phyloP scores from a whole-genome alignment of 805 yeast genomes.

The Jamesozyma hellenica region DNA sequence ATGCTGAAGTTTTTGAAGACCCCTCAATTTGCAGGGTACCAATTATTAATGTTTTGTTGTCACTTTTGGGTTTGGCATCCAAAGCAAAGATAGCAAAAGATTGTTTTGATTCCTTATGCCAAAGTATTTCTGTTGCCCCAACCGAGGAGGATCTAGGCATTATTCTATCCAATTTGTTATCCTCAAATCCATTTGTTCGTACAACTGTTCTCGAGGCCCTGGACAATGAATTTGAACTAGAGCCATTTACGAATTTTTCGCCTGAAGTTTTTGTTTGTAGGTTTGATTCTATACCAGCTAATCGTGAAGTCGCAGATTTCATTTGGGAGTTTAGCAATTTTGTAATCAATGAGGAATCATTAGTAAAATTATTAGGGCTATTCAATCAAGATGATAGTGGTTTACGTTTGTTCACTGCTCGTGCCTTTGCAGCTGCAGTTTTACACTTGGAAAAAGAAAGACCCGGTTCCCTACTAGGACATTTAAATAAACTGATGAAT shows the following conservation, averaged over 20 bases:
- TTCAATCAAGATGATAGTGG: slow-evolving; percentile 51
- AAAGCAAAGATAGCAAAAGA: slow-evolving; percentile 78
- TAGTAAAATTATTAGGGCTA: slow-evolving; percentile 39
- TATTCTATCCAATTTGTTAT: slow-evolving; percentile 45
- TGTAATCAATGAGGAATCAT: slow-evolving; percentile 27
- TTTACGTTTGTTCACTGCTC: slow-evolving; percentile 62
- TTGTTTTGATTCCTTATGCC: slow-evolving; percentile 67
- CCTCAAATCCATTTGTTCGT: slow-evolving; percentile 64
- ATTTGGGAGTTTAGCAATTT: slow-evolving; percentile 79
- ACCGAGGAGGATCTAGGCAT: slow-evolving; percentile 46
- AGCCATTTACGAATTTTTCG: slow-evolving; percentile 36
- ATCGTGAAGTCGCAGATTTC: slow-evolving; percentile 57
- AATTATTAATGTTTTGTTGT: slow-evolving; percentile 51
- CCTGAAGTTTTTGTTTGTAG: slow-evolving; percentile 70
- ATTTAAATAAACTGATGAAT: slow-evolving; percentile 39
- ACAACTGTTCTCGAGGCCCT: slow-evolving; percentile 70
- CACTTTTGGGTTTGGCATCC: slow-evolving; percentile 61
- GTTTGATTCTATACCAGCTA: slow-evolving; percentile 59
- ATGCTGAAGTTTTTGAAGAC: slow-evolving; percentile 59
- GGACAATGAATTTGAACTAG: slow-evolving; percentile 64
- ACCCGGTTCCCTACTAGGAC: slow-evolving; percentile 22
- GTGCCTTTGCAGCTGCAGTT: slow-evolving; percentile 51
- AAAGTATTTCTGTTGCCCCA: slow-evolving; percentile 58
- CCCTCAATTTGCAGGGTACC: slow-evolving; percentile 57
- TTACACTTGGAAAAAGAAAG: slow-evolving; percentile 29